Evolutionary conservation across 352 stramenopile genomes (phyloP).

Genomic region (Pythium plurisporium): DNA sequence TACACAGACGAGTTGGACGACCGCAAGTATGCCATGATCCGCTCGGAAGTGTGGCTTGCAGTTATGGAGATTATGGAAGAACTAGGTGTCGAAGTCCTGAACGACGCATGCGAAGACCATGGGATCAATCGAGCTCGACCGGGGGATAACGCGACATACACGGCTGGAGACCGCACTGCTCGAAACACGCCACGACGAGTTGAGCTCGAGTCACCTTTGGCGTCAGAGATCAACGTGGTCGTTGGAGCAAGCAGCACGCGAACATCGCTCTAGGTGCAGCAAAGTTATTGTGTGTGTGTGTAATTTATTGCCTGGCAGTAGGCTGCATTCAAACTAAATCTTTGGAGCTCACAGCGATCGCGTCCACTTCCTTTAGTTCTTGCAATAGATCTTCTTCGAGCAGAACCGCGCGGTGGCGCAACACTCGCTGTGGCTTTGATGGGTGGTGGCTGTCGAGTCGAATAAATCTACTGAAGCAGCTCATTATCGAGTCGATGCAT

Average conservation of each 20-base stretch:
- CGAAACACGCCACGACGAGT: slow-evolving; percentile 18
- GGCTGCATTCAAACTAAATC: background rate
- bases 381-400: slow-evolving; percentile 67
- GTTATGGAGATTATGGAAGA: slow-evolving; percentile 89
- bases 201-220: slow-evolving; percentile 42
- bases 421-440: slow-evolving; percentile 25
- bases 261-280: background rate
- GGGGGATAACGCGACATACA: slow-evolving; percentile 5
- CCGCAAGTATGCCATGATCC: slow-evolving; percentile 87
- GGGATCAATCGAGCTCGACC: background rate
- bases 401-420: slow-evolving; percentile 46
- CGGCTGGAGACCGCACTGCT: slow-evolving; percentile 6
- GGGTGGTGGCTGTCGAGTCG: slow-evolving; percentile 41
- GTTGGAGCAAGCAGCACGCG: slow-evolving; percentile 35
- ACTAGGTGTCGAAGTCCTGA: slow-evolving; percentile 55
- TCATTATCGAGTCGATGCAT: slow-evolving; percentile 42
- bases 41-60: slow-evolving; percentile 85
- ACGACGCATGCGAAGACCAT: slow-evolving; percentile 16
- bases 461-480: slow-evolving; percentile 53
- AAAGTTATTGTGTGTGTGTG: background rate
- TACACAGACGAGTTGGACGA: slow-evolving; percentile 85
- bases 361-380: slow-evolving; percentile 43
- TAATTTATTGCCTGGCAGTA: no score
- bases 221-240: slow-evolving; percentile 49
- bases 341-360: slow-evolving; percentile 27